Conservation (phyloP, 768 basidiomycete genomes). For the Lactarius quietus region DNA sequence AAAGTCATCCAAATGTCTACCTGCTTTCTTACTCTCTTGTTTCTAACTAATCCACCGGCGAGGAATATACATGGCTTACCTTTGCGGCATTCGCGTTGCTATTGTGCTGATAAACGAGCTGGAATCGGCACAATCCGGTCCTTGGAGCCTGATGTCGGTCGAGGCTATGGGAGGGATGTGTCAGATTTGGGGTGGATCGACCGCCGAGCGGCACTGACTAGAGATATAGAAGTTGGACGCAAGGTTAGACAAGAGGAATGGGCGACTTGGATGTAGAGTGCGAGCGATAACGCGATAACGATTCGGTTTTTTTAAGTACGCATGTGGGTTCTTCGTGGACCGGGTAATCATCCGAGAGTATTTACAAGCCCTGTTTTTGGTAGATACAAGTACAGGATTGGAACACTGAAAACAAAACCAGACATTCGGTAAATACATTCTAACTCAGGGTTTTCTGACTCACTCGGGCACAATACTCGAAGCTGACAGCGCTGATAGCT, state of each 20-base stretch:
- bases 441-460: no score
- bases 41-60: neutral
- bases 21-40: neutral
- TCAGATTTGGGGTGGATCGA: neutral
- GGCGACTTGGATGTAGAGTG: neutral
- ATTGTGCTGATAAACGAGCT: neutral
- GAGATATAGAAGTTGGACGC: neutral
- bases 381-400: neutral
- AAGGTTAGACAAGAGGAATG: neutral
- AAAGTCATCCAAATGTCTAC: neutral
- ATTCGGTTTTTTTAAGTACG: neutral
- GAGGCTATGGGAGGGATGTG: neutral
- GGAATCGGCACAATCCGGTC: neutral
- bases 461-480: neutral
- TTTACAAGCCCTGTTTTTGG: neutral
- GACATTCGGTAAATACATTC: no score
- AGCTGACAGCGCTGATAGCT: neutral
- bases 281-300: neutral
- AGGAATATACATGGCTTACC: neutral
- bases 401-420: no score
- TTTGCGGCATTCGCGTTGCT: neutral
- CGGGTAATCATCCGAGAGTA: neutral
- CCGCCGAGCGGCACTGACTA: neutral
- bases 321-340: neutral
- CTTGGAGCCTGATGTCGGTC: neutral